phyloP scores from a whole-genome alignment of 768 basidiomycete species.

The Suillus brevipes region DNA sequence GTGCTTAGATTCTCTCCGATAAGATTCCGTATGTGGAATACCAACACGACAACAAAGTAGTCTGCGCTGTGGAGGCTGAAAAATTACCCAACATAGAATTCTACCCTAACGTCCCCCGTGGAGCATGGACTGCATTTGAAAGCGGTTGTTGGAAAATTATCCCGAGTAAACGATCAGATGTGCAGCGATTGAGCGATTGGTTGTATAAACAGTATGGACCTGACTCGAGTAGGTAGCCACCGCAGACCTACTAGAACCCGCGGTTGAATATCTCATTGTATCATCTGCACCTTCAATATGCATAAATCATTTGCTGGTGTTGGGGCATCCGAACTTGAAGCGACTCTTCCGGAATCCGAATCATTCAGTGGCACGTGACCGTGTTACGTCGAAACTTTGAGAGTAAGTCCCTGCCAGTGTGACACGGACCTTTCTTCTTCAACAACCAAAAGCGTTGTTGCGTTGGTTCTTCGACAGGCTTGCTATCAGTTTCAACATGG shows the following conservation, averaged over 20 bases:
- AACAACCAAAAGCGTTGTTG: neutral
- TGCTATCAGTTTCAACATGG: neutral
- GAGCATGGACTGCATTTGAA: neutral
- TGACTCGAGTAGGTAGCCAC: neutral
- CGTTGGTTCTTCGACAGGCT: neutral
- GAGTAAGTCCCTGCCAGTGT: neutral
- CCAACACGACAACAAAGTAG: constrained; percentile 15
- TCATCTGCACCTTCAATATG: neutral
- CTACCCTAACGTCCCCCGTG: neutral
- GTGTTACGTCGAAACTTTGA: neutral
- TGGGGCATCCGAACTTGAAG: neutral
- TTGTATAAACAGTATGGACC: neutral
- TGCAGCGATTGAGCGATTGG: neutral
- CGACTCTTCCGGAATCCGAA: too few species aligned
- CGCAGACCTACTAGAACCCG: neutral
- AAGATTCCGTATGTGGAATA: constrained; percentile 22
- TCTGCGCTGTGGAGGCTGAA: neutral
- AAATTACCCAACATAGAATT: neutral
- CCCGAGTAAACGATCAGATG: neutral
- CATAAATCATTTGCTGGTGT: neutral
- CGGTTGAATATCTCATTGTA: neutral
- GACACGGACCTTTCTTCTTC: neutral
- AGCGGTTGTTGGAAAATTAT: neutral
- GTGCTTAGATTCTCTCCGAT: constrained; percentile 24
- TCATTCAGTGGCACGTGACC: neutral